A percentile compares a stretch with the other conserved stretches of the same genome.
phyloP scores from a whole-genome alignment of 2,329 filamentous ascomycete species.

The Alternaria sp. region DNA sequence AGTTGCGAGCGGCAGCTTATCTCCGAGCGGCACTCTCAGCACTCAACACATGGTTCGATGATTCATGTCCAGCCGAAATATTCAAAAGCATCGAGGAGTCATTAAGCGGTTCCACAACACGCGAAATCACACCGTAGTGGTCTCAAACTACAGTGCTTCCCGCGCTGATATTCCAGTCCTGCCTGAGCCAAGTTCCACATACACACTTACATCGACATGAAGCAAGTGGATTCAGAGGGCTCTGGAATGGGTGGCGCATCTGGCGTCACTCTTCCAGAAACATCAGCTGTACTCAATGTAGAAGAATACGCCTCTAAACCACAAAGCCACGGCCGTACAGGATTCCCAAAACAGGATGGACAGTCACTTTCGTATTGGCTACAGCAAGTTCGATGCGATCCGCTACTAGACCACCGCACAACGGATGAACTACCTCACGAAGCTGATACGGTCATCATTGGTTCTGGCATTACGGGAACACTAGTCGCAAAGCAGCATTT shows the following conservation, averaged over 20 bases:
- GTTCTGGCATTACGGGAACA: too few species aligned
- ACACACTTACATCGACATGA: not conserved
- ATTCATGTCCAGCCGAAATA: too few species aligned
- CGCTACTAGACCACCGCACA: constrained; percentile 38
- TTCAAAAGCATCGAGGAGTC: too few species aligned
- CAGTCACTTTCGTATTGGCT: constrained; percentile 41
- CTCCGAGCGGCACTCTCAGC: not conserved
- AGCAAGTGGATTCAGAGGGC: not conserved
- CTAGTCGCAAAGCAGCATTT: too few species aligned
- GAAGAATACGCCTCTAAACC: constrained; percentile 28
- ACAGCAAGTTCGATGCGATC: constrained; percentile 38
- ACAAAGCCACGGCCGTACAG: constrained; percentile 18
- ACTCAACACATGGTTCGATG: too few species aligned
- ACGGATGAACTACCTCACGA: constrained; percentile 39
- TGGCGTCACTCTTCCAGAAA: constrained; percentile 18
- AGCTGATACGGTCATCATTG: constrained; percentile 46
- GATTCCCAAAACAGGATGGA: constrained; percentile 34
- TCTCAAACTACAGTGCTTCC: too few species aligned
- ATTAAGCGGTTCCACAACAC: too few species aligned
- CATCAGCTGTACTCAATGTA: constrained; percentile 23
- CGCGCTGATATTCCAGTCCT: too few species aligned
- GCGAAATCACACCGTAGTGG: not conserved
- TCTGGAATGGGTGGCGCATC: not conserved
- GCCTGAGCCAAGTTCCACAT: too few species aligned
- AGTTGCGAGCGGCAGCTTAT: not conserved